Conservation (phyloP, 1,139 yeast species). For the Sugiyamaella xylanicola region DNA sequence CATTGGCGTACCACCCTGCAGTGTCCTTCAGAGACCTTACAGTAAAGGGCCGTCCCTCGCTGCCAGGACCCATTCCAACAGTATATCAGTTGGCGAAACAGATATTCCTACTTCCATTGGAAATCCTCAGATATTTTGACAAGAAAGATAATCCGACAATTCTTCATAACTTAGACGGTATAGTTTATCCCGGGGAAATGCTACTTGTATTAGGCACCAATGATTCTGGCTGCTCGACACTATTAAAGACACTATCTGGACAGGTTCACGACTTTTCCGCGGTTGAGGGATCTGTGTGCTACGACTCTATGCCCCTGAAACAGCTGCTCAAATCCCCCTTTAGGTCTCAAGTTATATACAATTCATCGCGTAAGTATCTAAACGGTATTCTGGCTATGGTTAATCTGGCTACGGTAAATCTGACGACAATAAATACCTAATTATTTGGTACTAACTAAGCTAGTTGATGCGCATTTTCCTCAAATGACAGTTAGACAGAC, state of each 20-base stretch:
- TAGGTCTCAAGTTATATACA: conserved; percentile 56
- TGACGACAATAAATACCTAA: too few relatives aligned
- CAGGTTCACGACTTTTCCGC: conserved; percentile 47
- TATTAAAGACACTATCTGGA: conserved; percentile 57
- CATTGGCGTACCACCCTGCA: background rate
- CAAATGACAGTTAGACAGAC: conserved; percentile 64
- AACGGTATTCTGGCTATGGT: too few relatives aligned
- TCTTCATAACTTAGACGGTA: conserved; percentile 47
- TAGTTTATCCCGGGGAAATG: conserved; percentile 59
- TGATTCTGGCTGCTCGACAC: conserved; percentile 69
- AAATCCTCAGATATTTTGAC: conserved; percentile 34
- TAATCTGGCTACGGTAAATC: too few relatives aligned
- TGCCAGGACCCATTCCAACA: conserved; percentile 54
- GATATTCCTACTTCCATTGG: conserved; percentile 38
- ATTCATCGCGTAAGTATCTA: conserved; percentile 50
- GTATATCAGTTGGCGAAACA: conserved; percentile 48
- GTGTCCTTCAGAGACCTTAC: conserved; percentile 10
- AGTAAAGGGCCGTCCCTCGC: conserved; percentile 30
- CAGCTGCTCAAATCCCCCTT: conserved; percentile 51
- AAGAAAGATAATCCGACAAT: conserved; percentile 39
- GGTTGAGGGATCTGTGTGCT: conserved; percentile 48
- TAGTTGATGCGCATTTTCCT: conserved; percentile 59
- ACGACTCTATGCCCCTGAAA: conserved; percentile 52
- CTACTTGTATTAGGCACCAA: conserved; percentile 62
- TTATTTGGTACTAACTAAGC: background rate